Base-by-base conservation (phyloP, 441 rosid genomes). In the Francoa sonchifolia region DNA sequence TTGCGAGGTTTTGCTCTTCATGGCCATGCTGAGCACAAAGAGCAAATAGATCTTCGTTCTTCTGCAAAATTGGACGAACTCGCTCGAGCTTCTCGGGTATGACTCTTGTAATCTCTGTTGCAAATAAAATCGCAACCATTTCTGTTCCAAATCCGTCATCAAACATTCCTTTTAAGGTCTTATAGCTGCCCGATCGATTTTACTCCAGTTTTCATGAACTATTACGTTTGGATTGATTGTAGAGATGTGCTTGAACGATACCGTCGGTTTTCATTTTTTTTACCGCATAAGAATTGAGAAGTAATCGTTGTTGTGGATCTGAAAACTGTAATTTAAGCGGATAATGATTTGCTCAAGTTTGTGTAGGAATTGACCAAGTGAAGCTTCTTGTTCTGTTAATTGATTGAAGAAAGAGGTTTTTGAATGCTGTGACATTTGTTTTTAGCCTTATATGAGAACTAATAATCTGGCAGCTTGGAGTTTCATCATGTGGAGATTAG, bases 1-100 rank as follows among this genome's bases (percentile, higher is more conserved):
- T 63, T 77, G 36, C 74, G 84, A 54, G 86, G 76, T 10, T 53
- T 79, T 13, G 62, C 70, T 20, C 66, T 59, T 47, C 76, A 65
- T 42, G 50, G 48, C 44, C 78, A 68, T 33, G 77, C 55, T n/a
- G 77, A 61, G n/a, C 66, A 57, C 49, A 66, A 52, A 30, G 69
- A 67, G 47, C 63, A 64, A 34, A 51, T 63, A 50, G 78, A 73
- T 73, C 70, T 51, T 39, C 69, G 58, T 16, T 54, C 71, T 58
- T 41, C 53, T 19, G 62, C 64, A 54, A 81, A 65, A 43, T 50
- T 63, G 12, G 82, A 79, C 56, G 95, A 84, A 63, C 79, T 84
- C 6, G 71, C 67, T 37, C 76, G 66, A 43, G 95, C 92, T 42
- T 73, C 83, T 48, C 81, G 60, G 90, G 95, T 76, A 1, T 49